A percentile compares a stretch with the other conserved stretches of the same genome.
phyloP scores from a whole-genome alignment of 2,329 filamentous ascomycete genomes.

The Fusarium equiseti region DNA sequence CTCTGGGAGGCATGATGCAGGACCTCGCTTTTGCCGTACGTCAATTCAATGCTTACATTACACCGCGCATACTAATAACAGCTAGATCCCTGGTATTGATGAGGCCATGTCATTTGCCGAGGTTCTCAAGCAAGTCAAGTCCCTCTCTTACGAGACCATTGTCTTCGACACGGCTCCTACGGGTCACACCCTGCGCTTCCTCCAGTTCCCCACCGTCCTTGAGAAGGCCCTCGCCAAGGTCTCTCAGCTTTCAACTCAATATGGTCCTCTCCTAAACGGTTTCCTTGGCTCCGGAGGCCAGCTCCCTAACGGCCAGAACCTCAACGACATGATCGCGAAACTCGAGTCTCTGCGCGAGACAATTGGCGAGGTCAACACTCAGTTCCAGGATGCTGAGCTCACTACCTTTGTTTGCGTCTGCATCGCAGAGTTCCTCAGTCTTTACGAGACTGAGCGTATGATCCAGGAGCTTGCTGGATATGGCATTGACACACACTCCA shows the following conservation, averaged over 20 bases:
- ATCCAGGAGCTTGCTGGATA: constrained; percentile 97
- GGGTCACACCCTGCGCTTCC: constrained; percentile 96
- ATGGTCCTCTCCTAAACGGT: constrained; percentile 94
- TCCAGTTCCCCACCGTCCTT: constrained; percentile 97
- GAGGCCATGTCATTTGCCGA: constrained; percentile 99
- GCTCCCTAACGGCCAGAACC: constrained; percentile 91
- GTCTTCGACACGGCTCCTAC: constrained; percentile 99
- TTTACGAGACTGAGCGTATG: constrained; percentile 99
- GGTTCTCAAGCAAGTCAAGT: constrained; percentile 99
- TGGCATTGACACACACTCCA: constrained; percentile 94
- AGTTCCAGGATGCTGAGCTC: constrained; percentile 96
- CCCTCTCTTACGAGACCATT: constrained; percentile 97
- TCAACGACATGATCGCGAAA: constrained; percentile 93
- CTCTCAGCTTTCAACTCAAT: constrained; percentile 92
- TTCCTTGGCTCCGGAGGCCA: constrained; percentile 82
- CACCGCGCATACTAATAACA: neutral
- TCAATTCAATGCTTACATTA: constrained; percentile 25
- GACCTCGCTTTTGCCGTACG: constrained; percentile 93
- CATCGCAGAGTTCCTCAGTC: constrained; percentile 94
- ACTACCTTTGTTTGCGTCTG: constrained; percentile 99
- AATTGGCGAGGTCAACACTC: constrained; percentile 94
- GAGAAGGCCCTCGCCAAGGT: constrained; percentile 99
- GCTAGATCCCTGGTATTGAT: constrained; percentile 94
- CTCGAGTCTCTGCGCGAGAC: constrained; percentile 94
- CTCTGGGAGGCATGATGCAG: constrained; percentile 96